Conservation (phyloP, 495 filamentous ascomycete species). For the Hypoxylon trugodes region DNA sequence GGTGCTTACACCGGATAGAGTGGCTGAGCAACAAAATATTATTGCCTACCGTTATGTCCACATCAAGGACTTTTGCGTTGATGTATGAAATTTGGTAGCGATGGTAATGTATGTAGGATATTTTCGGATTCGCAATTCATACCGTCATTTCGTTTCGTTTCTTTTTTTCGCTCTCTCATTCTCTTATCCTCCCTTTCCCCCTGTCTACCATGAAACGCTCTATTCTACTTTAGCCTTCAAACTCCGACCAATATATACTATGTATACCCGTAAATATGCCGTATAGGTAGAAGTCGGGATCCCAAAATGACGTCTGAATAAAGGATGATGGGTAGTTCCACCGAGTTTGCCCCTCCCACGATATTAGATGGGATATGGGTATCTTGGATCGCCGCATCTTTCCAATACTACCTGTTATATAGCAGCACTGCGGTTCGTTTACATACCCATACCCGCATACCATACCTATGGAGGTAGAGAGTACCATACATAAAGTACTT, state of each 20-base stretch:
- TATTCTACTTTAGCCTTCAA: too few species aligned
- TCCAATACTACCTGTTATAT: slow-evolving; percentile 35
- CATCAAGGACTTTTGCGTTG: too few species aligned
- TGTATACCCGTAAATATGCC: neutral
- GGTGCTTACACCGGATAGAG: slow-evolving; percentile 18
- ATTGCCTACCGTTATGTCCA: neutral
- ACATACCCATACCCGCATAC: too few species aligned
- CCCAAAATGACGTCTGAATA: slow-evolving; percentile 37
- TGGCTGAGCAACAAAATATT: slow-evolving; percentile 30
- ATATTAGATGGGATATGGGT: slow-evolving; percentile 35
- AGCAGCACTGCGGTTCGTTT: slow-evolving; percentile 18
- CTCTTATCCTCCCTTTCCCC: too few species aligned
- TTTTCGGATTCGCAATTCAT: too few species aligned
- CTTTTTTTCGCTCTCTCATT: too few species aligned
- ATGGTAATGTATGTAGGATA: too few species aligned
- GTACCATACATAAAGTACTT: too few species aligned
- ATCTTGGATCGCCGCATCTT: slow-evolving; percentile 35
- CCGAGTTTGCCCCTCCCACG: slow-evolving; percentile 15
- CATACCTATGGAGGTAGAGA: too few species aligned
- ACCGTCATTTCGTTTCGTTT: too few species aligned
- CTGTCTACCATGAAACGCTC: too few species aligned
- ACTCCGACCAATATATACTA: neutral
- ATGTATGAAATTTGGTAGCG: too few species aligned
- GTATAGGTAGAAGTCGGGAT: neutral
- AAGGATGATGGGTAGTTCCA: slow-evolving; percentile 30